Conservation (phyloP, 75 land plant genomes). For the Cryptomeria japonica region DNA sequence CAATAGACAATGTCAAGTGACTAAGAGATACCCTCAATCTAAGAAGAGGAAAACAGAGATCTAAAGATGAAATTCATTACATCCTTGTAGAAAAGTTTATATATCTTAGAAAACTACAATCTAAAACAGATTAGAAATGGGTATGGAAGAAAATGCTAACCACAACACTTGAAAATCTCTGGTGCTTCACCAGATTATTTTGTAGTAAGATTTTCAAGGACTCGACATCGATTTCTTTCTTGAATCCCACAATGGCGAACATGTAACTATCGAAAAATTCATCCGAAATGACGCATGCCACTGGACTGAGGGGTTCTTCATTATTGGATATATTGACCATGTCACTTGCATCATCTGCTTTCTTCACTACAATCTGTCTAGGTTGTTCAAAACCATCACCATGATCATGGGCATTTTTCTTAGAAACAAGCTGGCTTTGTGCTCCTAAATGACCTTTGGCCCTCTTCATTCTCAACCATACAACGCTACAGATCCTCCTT, state of each 20-base stretch:
- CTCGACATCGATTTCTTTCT: neutral
- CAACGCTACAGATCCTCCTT: no score
- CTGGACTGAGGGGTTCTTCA: conserved; percentile 4
- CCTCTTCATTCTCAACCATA: no score
- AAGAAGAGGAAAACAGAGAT: no score
- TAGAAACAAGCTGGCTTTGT: no score
- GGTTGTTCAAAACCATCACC: neutral
- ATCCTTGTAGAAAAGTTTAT: no score
- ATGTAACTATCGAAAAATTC: neutral
- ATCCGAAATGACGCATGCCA: no score
- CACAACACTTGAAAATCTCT: conserved; percentile 11
- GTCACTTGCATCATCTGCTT: neutral
- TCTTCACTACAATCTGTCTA: conserved; percentile 1
- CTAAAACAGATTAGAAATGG: neutral
- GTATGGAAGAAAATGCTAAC: neutral
- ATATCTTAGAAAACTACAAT: no score
- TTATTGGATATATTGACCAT: neutral
- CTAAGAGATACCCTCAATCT: no score
- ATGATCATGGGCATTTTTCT: no score
- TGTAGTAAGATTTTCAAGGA: neutral
- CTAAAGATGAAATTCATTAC: no score
- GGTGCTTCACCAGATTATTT: neutral
- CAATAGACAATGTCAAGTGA: no score
- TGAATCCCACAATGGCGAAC: conserved; percentile 3
- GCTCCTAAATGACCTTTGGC: no score